Evolutionary conservation across 768 basidiomycete species (phyloP).

Genomic region (Boletus pseudo-olivaceus): DNA sequence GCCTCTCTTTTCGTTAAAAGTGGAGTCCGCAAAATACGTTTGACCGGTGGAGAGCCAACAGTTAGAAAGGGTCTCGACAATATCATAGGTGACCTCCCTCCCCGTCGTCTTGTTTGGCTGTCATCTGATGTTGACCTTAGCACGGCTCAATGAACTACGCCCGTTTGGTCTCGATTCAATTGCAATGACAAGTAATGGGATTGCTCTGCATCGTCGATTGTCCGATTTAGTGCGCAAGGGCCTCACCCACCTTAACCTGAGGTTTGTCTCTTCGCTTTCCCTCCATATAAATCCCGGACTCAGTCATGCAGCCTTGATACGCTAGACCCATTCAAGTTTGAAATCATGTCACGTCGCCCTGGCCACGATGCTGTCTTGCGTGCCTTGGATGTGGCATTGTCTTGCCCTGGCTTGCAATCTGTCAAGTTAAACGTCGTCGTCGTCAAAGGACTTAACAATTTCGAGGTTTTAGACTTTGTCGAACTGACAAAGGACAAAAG

Average conservation of each 20-base stretch:
- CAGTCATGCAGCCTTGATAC: slow-evolving; percentile 66
- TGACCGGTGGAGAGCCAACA: slow-evolving; percentile 89
- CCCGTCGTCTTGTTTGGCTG: neutral
- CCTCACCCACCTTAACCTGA: slow-evolving; percentile 72
- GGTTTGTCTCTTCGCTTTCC: slow-evolving; percentile 34
- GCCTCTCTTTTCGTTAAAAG: slow-evolving; percentile 73
- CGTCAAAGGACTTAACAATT: slow-evolving; percentile 75
- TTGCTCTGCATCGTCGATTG: slow-evolving; percentile 71
- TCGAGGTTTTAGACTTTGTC: slow-evolving; percentile 77
- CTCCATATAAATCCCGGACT: slow-evolving; percentile 1
- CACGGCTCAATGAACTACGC: slow-evolving; percentile 58
- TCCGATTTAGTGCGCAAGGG: slow-evolving; percentile 64
- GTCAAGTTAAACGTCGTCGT: slow-evolving; percentile 87
- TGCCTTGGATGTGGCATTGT: slow-evolving; percentile 60
- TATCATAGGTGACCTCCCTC: slow-evolving; percentile 60
- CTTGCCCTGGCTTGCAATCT: slow-evolving; percentile 45
- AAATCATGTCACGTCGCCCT: slow-evolving; percentile 76
- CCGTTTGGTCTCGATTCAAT: slow-evolving; percentile 64
- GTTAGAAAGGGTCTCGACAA: slow-evolving; percentile 70
- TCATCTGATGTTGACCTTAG: slow-evolving; percentile 35
- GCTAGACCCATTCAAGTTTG: slow-evolving; percentile 81
- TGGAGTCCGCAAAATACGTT: slow-evolving; percentile 82
- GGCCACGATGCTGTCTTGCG: slow-evolving; percentile 76
- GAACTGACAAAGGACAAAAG: slow-evolving; percentile 62
- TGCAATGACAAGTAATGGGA: slow-evolving; percentile 84